phyloP scores from a whole-genome alignment of 306 rosid species.

The Luffa aegyptiaca region DNA sequence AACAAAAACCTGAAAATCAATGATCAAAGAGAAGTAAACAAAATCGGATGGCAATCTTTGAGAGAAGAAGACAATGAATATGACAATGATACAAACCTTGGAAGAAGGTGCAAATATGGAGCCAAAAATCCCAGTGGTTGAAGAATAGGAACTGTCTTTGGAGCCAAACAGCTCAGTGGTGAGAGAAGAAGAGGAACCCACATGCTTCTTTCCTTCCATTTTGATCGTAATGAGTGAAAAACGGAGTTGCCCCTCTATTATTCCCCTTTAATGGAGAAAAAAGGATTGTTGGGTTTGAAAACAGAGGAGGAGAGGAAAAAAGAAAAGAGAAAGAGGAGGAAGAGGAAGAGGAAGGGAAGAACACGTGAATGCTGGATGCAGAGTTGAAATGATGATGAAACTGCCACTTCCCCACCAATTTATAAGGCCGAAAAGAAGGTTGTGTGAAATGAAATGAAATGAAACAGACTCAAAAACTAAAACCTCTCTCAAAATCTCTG shows the following conservation, averaged over 20 bases:
- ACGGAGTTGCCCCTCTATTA: neutral
- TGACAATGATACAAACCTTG: constrained; percentile 28
- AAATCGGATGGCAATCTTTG: neutral
- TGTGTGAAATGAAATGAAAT: neutral
- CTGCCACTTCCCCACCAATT: constrained; percentile 24
- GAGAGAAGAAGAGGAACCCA: constrained; percentile 49
- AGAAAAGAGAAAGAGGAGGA: neutral
- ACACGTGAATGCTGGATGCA: constrained; percentile 40
- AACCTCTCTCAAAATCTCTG: neutral
- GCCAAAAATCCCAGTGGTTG: constrained; percentile 45
- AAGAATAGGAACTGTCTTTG: constrained; percentile 32
- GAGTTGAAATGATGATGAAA: constrained; percentile 18
- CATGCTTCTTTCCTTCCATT: constrained; percentile 57
- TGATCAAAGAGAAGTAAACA: neutral
- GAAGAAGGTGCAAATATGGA: constrained; percentile 49
- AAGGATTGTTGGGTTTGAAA: constrained; percentile 15
- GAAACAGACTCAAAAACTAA: neutral
- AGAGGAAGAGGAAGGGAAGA: constrained; percentile 20
- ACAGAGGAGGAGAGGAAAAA: constrained; percentile 12
- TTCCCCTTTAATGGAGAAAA: constrained; percentile 9
- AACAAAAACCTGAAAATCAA: neutral
- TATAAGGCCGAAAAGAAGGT: constrained; percentile 26
- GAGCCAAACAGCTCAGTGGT: constrained; percentile 67
- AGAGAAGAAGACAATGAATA: neutral
- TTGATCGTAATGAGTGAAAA: neutral